Conservation (phyloP, 139 green algal species). For the Desmodesmus armatus region DNA sequence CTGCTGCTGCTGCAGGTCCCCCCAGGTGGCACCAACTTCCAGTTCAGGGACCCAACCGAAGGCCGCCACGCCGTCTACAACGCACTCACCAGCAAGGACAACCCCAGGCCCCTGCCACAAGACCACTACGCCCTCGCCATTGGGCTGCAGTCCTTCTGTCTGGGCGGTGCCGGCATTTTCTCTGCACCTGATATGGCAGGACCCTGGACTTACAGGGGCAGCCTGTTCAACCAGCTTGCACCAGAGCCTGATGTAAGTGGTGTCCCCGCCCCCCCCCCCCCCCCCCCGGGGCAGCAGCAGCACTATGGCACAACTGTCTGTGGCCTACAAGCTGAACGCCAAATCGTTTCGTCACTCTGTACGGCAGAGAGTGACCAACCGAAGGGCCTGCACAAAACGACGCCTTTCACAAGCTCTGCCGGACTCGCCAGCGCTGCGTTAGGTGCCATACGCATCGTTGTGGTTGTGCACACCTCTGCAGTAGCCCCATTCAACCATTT, state of each 20-base stretch:
- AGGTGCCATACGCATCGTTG: too few species aligned
- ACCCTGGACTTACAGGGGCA: constrained; percentile 32
- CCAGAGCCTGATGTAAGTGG: constrained; percentile 32
- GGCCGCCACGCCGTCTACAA: constrained; percentile 13
- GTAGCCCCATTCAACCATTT: too few species aligned
- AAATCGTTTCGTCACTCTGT: too few species aligned
- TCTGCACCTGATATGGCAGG: constrained; percentile 32
- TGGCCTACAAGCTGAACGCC: too few species aligned
- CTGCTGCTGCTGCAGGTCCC: constrained; percentile 23
- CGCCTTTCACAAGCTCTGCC: too few species aligned
- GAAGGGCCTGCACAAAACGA: too few species aligned
- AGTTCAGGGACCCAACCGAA: constrained; percentile 45
- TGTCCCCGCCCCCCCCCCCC: too few species aligned
- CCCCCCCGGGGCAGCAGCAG: too few species aligned
- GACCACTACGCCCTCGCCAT: constrained; percentile 33
- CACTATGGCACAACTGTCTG: too few species aligned
- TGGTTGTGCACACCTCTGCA: too few species aligned
- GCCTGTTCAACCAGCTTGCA: constrained; percentile 37
- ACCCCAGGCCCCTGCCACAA: constrained; percentile 13
- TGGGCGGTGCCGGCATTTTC: constrained; percentile 40
- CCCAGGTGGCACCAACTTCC: constrained; percentile 44
- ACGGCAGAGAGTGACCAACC: too few species aligned
- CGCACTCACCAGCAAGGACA: not conserved
- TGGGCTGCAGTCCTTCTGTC: constrained; percentile 32
- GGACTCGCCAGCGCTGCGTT: too few species aligned